Evolutionary conservation across 2,329 filamentous ascomycete species (phyloP).

Genomic region (Periconia sp.): DNA sequence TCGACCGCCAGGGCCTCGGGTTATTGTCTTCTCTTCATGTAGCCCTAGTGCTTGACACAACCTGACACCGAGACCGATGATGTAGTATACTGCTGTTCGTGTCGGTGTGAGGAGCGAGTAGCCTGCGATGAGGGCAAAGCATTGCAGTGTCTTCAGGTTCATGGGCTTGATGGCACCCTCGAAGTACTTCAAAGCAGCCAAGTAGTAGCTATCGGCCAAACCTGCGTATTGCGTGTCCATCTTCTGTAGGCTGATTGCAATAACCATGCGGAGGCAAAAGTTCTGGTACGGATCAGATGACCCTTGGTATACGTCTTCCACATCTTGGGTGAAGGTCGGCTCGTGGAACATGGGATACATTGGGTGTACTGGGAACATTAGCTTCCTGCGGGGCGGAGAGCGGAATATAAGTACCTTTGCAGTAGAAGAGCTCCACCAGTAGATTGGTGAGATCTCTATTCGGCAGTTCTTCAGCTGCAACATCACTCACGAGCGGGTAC

Average conservation of each 20-base stretch:
- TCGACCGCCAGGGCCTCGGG: constrained; percentile 64
- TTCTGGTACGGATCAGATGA: constrained; percentile 81
- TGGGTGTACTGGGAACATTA: constrained; percentile 70
- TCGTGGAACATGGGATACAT: constrained; percentile 90
- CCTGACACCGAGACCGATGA: constrained; percentile 84
- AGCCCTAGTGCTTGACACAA: constrained; percentile 89
- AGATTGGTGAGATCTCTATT: constrained; percentile 75
- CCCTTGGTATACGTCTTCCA: constrained; percentile 81
- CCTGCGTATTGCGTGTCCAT: constrained; percentile 89
- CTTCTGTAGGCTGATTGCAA: constrained; percentile 94
- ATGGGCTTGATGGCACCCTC: constrained; percentile 86
- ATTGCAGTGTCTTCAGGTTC: constrained; percentile 89
- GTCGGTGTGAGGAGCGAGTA: constrained; percentile 94
- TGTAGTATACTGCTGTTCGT: constrained; percentile 89
- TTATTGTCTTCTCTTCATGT: constrained; percentile 87
- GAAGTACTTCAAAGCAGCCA: constrained; percentile 84
- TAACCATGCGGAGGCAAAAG: constrained; percentile 87
- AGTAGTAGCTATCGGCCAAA: constrained; percentile 91
- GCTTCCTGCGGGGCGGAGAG: neutral
- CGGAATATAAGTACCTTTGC: constrained; percentile 67
- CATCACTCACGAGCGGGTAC: constrained; percentile 87
- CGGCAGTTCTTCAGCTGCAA: constrained; percentile 78
- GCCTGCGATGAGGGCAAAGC: constrained; percentile 82
- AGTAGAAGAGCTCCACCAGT: constrained; percentile 82
- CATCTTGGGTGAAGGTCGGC: constrained; percentile 73